Conservation (phyloP, 257 asterid species). For the Capsicum pubescens region DNA sequence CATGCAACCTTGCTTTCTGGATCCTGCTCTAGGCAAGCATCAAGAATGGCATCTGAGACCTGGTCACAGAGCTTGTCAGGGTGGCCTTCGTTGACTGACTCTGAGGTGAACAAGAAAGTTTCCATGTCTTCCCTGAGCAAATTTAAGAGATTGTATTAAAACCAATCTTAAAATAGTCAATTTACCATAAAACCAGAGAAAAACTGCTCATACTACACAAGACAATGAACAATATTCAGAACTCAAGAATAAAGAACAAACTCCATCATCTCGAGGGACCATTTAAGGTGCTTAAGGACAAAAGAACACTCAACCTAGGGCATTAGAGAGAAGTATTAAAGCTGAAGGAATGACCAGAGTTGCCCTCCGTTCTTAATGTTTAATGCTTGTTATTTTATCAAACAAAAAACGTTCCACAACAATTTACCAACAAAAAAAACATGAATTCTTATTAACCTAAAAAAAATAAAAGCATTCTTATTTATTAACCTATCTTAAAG, state of each 20-base stretch:
- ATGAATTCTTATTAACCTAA: no score
- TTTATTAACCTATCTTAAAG: no score
- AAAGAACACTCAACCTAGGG: background rate
- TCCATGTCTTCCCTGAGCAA: conserved; percentile 65
- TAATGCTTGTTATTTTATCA: no score
- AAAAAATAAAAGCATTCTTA: no score
- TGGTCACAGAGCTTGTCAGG: conserved; percentile 96
- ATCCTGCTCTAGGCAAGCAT: conserved; percentile 87
- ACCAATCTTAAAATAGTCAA: background rate
- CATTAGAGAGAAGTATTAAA: background rate
- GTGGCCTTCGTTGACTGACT: conserved; percentile 91
- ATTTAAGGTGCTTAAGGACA: background rate
- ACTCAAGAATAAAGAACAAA: background rate
- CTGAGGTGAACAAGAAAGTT: conserved; percentile 79
- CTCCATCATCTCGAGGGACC: background rate
- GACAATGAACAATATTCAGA: background rate
- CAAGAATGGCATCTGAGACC: conserved; percentile 92
- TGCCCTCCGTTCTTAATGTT: no score
- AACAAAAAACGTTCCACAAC: no score
- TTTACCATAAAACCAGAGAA: background rate
- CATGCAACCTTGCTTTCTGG: conserved; percentile 93
- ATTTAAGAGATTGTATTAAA: background rate
- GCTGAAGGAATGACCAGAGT: background rate
- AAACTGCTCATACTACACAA: background rate
- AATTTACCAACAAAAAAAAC: no score